Base-by-base conservation (phyloP, 768 basidiomycete genomes). In the Lactifluus hygrophoroides region DNA sequence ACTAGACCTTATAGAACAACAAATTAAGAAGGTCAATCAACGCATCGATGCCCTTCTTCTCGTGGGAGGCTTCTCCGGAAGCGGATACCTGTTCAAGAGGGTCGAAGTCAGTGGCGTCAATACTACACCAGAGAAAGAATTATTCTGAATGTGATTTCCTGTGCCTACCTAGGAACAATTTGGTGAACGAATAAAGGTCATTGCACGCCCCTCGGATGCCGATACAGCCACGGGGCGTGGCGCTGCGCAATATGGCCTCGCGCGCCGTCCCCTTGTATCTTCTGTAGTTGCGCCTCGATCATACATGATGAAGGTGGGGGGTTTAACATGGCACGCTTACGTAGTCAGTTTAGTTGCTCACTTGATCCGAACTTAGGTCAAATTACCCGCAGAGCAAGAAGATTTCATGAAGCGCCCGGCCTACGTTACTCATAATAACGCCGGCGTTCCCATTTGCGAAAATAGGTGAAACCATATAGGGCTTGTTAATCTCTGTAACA, bases 161-260 rank as follows among this genome's bases (percentile, higher is more conserved):
- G 21, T 19, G 19, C 27, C 43, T 64, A 90, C 27, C 43, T 64
- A 90, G 85, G 83, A 82, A 64, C 82, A 77, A 63, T 89, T 93
- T 67, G 75, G 76, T 7, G 70, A 77, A 38, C 78, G 78, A 46
- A 86, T 93, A 47, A 78, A 73, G 50, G 84, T 89, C 57, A 88
- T 94, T 67, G 86, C 85, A 34, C 82, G 92, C 51, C 91, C 92
- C 27, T 77, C 84, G 37, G 91, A 94, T 72, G 85, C 88, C 28
- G 92, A 94, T 67, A 92, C 91, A 14, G 92, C 92, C 2, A 94
- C 91, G 1, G 73, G 87, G 56, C 85, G 90, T 54, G 91, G 91
- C 45, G 91, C 88, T n/a, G 91, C 91, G 34, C 81, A 85, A 67
- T 93, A 93, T 69, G 91, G 91, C 23, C 76, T 93, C 25, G 86